Conservation (phyloP, 1,284 basidiomycete genomes). For the Phylloporus gajari region DNA sequence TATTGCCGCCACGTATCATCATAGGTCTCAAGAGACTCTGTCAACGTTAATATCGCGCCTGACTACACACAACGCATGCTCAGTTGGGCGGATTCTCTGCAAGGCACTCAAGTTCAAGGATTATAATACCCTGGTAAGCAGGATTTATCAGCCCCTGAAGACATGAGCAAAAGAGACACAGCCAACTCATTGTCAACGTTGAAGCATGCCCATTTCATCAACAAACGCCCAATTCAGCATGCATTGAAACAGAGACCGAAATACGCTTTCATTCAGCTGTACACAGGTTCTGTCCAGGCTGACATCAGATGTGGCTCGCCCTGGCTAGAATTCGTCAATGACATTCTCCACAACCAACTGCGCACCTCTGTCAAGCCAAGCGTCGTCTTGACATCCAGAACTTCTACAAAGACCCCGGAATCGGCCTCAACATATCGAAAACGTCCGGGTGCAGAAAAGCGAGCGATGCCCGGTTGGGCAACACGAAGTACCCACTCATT, state of each 20-base stretch:
- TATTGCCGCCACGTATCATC: constrained; percentile 67
- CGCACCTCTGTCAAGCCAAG: constrained; percentile 49
- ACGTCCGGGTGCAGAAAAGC: constrained; percentile 73
- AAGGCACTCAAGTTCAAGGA: constrained; percentile 47
- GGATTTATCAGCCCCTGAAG: constrained; percentile 84
- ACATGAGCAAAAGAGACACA: no score
- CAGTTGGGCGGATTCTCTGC: background rate
- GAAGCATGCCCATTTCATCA: constrained; percentile 59
- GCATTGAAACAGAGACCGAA: constrained; percentile 92
- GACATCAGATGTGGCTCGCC: constrained; percentile 64
- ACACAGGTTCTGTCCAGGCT: constrained; percentile 91
- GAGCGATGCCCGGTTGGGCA: constrained; percentile 74
- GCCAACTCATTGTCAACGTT: background rate
- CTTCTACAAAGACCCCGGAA: constrained; percentile 86
- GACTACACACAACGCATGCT: constrained; percentile 64
- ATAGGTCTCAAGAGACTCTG: constrained; percentile 80
- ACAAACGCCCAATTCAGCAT: constrained; percentile 96
- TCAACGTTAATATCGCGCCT: constrained; percentile 70
- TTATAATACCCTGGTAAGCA: constrained; percentile 74
- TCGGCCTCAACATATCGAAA: constrained; percentile 71
- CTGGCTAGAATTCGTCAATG: constrained; percentile 43
- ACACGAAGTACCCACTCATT: constrained; percentile 69
- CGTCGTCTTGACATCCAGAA: constrained; percentile 69
- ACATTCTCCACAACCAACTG: background rate
- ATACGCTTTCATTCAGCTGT: constrained; percentile 92